Evolutionary conservation across 805 yeast species (phyloP).

Genomic region (Naumovozyma baii): DNA sequence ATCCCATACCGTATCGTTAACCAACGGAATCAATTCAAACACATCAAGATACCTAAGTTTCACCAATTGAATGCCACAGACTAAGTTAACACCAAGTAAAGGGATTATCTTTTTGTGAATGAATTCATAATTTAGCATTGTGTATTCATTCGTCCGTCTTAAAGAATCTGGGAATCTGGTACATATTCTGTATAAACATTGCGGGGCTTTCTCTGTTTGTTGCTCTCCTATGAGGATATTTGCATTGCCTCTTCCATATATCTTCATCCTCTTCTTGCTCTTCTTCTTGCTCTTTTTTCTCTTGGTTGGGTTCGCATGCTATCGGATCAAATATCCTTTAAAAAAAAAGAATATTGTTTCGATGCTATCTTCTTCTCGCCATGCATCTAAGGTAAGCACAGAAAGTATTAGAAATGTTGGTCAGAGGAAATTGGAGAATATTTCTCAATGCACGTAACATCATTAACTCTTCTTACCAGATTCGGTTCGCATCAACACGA

Average conservation of each 20-base stretch:
- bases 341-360: too few relatives aligned
- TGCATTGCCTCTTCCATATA: conserved; percentile 23
- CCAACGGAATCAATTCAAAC: not conserved
- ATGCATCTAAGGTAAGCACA: too few relatives aligned
- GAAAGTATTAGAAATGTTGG: too few relatives aligned
- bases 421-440: not conserved
- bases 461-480: too few relatives aligned
- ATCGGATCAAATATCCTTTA: too few relatives aligned
- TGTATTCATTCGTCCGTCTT: conserved; percentile 16
- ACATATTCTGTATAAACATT: conserved; percentile 18
- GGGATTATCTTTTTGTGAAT: conserved; percentile 8
- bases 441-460: too few relatives aligned
- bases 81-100: conserved; percentile 5
- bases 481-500: conserved; percentile 7
- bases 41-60: conserved; percentile 1
- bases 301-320: too few relatives aligned
- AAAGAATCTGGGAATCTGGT: conserved; percentile 13
- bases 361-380: too few relatives aligned
- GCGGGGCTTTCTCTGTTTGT: conserved; percentile 3
- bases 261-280: conserved; percentile 6
- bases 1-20: not conserved
- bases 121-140: conserved; percentile 12
- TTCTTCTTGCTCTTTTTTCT: too few relatives aligned
- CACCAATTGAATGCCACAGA: conserved; percentile 9
- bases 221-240: conserved; percentile 15